These are phyloP conservation scores for Sporobolomyces roseus DNA, from an alignment of 768 basidiomycete genomes.

Conservation along the genomic window DNA sequence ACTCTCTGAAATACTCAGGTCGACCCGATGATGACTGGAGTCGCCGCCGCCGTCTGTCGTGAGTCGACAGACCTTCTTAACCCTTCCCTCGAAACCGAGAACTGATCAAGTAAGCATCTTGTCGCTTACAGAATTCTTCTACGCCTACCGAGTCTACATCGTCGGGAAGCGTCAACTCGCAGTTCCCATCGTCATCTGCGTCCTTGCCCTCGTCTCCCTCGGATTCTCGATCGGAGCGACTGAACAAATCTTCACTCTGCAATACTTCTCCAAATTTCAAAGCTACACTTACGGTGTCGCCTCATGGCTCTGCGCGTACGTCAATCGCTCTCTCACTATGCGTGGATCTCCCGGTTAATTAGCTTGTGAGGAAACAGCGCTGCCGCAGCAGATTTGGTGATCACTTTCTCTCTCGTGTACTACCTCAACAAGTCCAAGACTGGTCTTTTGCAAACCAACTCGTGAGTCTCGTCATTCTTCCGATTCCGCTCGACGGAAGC, in stretches of 20 bases:
- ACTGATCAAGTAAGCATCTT: no score
- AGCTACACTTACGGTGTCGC: slow-evolving; percentile 8
- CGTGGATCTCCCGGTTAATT: not conserved
- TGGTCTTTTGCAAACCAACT: slow-evolving; percentile 16
- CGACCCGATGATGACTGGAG: slow-evolving; percentile 7
- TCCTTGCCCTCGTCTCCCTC: slow-evolving; percentile 14
- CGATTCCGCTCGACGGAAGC: no score
- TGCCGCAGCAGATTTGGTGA: slow-evolving; percentile 15
- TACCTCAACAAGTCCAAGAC: slow-evolving; percentile 16
- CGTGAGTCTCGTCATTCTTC: no score
- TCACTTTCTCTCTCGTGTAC: slow-evolving; percentile 26
- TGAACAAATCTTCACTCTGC: slow-evolving; percentile 16
- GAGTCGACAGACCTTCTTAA: no score
- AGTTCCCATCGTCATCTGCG: slow-evolving; percentile 13
- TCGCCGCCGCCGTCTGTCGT: slow-evolving; percentile 11
- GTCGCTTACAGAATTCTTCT: no score
- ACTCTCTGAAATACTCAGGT: not conserved
- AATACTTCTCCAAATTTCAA: slow-evolving; percentile 12
- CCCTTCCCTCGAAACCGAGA: no score
- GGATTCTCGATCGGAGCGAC: slow-evolving; percentile 13
- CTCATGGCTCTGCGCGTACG: no score
- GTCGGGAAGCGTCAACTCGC: slow-evolving; percentile 8
- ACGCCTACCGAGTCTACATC: slow-evolving; percentile 28
- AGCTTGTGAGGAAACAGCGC: not conserved
- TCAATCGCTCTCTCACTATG: no score